Base-by-base conservation (phyloP, 768 basidiomycete species). In the Tylopilus intermedius region DNA sequence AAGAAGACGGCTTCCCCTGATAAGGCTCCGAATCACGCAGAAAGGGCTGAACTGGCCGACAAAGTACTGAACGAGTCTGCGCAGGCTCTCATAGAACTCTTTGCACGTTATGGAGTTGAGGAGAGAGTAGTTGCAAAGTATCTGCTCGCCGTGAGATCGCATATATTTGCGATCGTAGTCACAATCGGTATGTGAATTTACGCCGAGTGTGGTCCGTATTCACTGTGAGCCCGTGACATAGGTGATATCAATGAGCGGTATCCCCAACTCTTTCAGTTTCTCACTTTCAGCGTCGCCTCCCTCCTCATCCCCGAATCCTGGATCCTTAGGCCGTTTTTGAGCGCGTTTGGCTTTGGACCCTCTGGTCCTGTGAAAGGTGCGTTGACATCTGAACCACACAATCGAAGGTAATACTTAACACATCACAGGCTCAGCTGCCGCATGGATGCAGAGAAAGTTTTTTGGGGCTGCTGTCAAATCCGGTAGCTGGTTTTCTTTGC, bases 331-430 rank as follows among this genome's bases (percentile, higher is more conserved):
- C 58, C 52, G 2, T 52, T 63, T 5, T 18, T 62, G 1, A 42
- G 54, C 0, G 6, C 54, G n/a, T 46, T 62, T 21, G 61, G 61
- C 13, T 60, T 59, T 3, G 61, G 61, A 14, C 61, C 54, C 32
- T 2, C n/a, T 0, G 60, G 57, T 7, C 60, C 52, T 8, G 24
- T 53, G 7, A 53, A 51, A 47, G 61, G 61, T 62, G 18, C 13
- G 32, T 13, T 11, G 24, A 24, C 24, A 24, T 24, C 24, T 0
- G 24, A 24, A 24, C 2, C 2, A 24, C 24, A 24, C 24, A 24
- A 1, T 24, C 24, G 24, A 24, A 24, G 24, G 5, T 24, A 10
- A 30, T 24, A 8, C 30, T 7, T 30, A 5, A 30, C 24, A 14
- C 7, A 2, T n/a, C 24, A 5, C 45, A 63, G 61, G 58, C 32